Evolutionary conservation across 208 protist genomes (phyloP), one percentile per base, ranked within the genome.

Genomic region (Trypanosoma rangeli): DNA sequence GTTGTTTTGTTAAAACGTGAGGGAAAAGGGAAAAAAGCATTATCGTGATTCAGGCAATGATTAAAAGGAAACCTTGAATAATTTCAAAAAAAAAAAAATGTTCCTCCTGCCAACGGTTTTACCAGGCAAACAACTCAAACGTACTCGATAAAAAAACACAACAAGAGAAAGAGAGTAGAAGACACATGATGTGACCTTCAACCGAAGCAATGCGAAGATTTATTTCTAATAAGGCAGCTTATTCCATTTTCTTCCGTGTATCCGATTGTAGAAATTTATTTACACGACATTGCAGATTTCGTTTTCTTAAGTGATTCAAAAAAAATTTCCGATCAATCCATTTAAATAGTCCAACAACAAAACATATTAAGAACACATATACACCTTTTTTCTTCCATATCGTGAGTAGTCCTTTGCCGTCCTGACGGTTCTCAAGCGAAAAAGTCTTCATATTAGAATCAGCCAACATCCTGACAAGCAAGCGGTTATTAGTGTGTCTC

Each of bases 341-440:
- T 68, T 92, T 92, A 52, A 79, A 89, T n/a, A 72, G 67, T 10
- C 62, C 74, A 5, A 89, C 48, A 29, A 84, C 50, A 48, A 87
- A 29, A 79, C 86, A 84, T 63, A 89, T 68, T 16, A 79, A 74
- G 3, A 31, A 77, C 26, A 92, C 68, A 73, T 86, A 83, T 56
- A 74, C 69, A 12, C 72, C 61, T 52, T 88, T 92, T 48, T 57
- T 57, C 4, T 44, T 49, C 63, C 73, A 67, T 35, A 78, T 46
- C 24, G 53, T 22, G n/a, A 0, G 26, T n/a, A 29, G 2, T 29
- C 54, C 7, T 16, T 44, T 42, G 13, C 24, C 16, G 22, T 24
- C 4, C 16, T 52, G 35, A 20, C 28, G 22, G 13, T 31, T 42
- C 20, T 59, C 49, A n/a, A 72, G 28, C 37, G 24, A n/a, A 65